phyloP scores from a whole-genome alignment of 2,329 filamentous ascomycete genomes.

The Paramyrothecium sp. region DNA sequence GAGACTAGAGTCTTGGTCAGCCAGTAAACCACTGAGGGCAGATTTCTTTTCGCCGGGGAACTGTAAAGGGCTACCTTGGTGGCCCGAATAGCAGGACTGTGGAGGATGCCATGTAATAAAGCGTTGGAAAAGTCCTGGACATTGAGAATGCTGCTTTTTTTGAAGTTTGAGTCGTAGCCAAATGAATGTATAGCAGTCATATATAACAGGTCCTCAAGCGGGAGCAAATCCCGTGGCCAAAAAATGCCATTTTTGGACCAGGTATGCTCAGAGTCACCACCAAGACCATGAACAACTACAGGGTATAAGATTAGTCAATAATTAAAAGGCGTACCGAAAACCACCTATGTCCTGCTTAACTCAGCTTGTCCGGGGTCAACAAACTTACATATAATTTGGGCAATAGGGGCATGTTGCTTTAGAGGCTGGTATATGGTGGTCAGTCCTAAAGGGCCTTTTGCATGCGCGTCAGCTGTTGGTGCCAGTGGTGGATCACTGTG shows the following conservation, averaged over 20 bases:
- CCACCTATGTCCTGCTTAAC: not conserved
- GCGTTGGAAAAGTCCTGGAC: not conserved
- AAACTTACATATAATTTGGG: not conserved
- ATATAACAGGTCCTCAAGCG: not conserved
- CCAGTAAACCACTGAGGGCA: too few species aligned
- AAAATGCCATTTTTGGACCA: not conserved
- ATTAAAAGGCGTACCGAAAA: not conserved
- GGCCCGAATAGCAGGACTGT: not conserved
- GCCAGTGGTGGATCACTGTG: not conserved
- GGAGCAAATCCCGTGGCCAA: conserved; percentile 1
- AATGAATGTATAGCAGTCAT: not conserved
- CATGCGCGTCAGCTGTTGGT: not conserved
- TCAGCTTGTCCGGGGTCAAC: not conserved
- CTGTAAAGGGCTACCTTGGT: not conserved
- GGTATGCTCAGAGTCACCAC: not conserved
- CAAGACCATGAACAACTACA: conserved; percentile 1
- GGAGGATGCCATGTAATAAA: not conserved
- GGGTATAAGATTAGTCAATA: not conserved
- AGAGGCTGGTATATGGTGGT: not conserved
- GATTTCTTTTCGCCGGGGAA: too few species aligned
- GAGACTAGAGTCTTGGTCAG: not conserved
- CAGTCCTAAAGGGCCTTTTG: not conserved
- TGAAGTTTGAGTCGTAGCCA: conserved; percentile 1
- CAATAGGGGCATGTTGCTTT: not conserved
- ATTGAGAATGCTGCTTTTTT: not conserved